Percentiles rank a stretch among this genome's conserved stretches.
phyloP scores from a whole-genome alignment of 257 asterid genomes.

The Cinchona pubescens region DNA sequence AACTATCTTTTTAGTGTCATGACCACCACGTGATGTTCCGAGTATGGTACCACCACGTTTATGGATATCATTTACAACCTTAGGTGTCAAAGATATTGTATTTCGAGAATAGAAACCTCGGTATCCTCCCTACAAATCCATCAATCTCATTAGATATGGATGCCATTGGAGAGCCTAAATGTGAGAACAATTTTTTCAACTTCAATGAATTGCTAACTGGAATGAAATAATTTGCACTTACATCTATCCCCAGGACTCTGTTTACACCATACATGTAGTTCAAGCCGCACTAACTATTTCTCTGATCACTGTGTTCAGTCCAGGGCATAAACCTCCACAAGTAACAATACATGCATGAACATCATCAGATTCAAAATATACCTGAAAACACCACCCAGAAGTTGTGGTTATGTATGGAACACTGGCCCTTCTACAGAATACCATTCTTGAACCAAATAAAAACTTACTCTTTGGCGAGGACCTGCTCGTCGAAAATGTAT shows the following conservation, averaged over 20 bases:
- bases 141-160: too few relatives aligned
- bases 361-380: conserved; percentile 19
- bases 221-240: background rate
- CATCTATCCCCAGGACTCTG: conserved; percentile 22
- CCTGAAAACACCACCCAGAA: conserved; percentile 8
- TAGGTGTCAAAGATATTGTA: conserved; percentile 13
- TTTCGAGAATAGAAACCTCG: conserved; percentile 21
- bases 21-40: conserved; percentile 25
- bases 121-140: conserved; percentile 14
- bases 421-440: too few relatives aligned
- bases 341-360: conserved; percentile 24
- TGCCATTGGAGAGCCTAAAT: background rate
- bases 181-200: background rate
- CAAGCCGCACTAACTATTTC: conserved; percentile 21
- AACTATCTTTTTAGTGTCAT: conserved; percentile 14
- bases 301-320: conserved; percentile 22
- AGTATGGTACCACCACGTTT: conserved; percentile 27
- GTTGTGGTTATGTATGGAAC: too few relatives aligned
- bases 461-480: conserved; percentile 28
- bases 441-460: background rate
- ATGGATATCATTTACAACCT: conserved; percentile 26
- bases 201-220: too few relatives aligned
- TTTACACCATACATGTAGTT: conserved; percentile 25
- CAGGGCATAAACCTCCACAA: conserved; percentile 29
- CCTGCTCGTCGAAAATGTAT: conserved; percentile 27